phyloP scores from a whole-genome alignment of 2,329 filamentous ascomycete species.

The Lachnellula cervina region DNA sequence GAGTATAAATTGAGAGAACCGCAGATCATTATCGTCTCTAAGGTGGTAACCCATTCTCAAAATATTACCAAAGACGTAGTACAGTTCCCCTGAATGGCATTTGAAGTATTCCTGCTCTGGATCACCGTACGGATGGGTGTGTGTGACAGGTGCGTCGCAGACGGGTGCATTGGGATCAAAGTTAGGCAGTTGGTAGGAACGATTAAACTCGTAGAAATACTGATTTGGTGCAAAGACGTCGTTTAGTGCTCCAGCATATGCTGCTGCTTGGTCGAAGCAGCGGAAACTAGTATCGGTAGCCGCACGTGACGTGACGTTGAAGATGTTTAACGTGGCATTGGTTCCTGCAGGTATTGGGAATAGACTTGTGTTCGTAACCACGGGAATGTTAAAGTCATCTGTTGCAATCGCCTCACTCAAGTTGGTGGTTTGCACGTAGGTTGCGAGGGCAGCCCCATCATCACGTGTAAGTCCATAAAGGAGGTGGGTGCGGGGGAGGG shows the following conservation, averaged over 20 bases:
- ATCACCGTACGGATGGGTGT: slow-evolving; percentile 28
- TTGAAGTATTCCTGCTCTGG: slow-evolving; percentile 33
- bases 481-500: slow-evolving; percentile 24
- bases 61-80: slow-evolving; percentile 31
- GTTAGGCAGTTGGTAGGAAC: slow-evolving; percentile 28
- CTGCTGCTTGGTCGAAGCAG: slow-evolving; percentile 28
- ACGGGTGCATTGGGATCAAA: slow-evolving; percentile 20
- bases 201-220: slow-evolving; percentile 33
- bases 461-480: slow-evolving; percentile 32
- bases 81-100: slow-evolving; percentile 33
- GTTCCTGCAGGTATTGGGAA: slow-evolving; percentile 16
- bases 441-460: slow-evolving; percentile 28
- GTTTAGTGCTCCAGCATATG: slow-evolving; percentile 25
- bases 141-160: slow-evolving; percentile 23
- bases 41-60: slow-evolving; percentile 22
- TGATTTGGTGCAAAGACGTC: slow-evolving; percentile 29
- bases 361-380: slow-evolving; percentile 6
- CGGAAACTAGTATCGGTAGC: slow-evolving; percentile 29
- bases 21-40: slow-evolving; percentile 29
- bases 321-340: slow-evolving; percentile 21
- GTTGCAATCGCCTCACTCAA: slow-evolving; percentile 8
- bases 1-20: slow-evolving; percentile 24
- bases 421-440: slow-evolving; percentile 18
- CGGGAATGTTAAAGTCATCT: slow-evolving; percentile 11
- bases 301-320: slow-evolving; percentile 31